Base-by-base conservation (phyloP, 768 basidiomycete genomes). In the Pisolithus orientalis region DNA sequence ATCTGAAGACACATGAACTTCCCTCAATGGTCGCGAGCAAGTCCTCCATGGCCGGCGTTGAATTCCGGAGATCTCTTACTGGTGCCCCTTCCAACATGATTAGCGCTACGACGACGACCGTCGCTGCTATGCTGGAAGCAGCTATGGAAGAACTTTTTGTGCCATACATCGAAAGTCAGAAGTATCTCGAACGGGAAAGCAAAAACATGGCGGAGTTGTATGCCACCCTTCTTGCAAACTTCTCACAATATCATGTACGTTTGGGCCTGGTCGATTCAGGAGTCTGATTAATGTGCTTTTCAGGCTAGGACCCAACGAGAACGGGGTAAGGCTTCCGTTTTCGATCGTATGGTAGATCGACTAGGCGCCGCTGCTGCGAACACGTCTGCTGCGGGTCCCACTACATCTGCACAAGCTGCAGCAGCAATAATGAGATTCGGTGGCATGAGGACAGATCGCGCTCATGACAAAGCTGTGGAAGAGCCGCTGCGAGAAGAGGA, bases 101-200 rank as follows among this genome's bases (percentile, higher is more conserved):
- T 16, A 63, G 74, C 2, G 61, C 76, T 24, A 71, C 73, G 16
- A 53, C 75, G 0, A 69, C 78, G 8, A 76, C 80, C 8, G 79
- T 88, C 60, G 77, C 84, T 61, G 73, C 80, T 1, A 92, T 97
- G 90, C 76, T 99, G n/a, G 96, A 98, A 66, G 84, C 82, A 7
- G 90, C 93, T 7, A 85, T 96, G 82, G 96, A 97, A 56, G 96
- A 98, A 63, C 79, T 98, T 17, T 98, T 98, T 57, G 83, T 94
- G 21, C 90, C 92, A 3, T 97, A 94, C 62, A 87, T 85, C 1
- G 95, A 99, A 69, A 93, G 90, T 3, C 83, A 83, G 53, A 75
- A 93, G 51, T 98, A 97, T 64, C 78, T 98, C 4, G 96, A 98
- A 62, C 83, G 84, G 39, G 96, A 99, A 74, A 88, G 82, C 56